Evolutionary conservation across 2,329 filamentous ascomycete species (phyloP).

Genomic region (Colletotrichum sp.): DNA sequence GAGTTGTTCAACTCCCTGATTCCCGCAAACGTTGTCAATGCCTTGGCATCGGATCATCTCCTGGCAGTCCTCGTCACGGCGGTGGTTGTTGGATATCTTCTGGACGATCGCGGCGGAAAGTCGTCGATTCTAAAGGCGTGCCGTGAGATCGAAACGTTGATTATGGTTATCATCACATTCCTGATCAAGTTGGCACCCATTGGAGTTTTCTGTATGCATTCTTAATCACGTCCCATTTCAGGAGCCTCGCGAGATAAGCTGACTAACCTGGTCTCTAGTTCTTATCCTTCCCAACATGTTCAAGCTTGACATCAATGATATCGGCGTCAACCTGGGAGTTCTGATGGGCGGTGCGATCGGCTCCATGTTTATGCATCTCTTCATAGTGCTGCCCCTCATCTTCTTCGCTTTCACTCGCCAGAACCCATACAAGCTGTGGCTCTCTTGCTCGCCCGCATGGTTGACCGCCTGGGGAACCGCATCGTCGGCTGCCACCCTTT

Average conservation of each 20-base stretch:
- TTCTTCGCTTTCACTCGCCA: slow-evolving; percentile 44
- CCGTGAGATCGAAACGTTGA: slow-evolving; percentile 52
- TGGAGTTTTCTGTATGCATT: slow-evolving; percentile 49
- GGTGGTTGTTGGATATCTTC: slow-evolving; percentile 51
- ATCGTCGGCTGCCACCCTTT: slow-evolving; percentile 56
- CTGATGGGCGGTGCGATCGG: slow-evolving; percentile 52
- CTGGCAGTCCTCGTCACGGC: slow-evolving; percentile 52
- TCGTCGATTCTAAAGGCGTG: slow-evolving; percentile 46
- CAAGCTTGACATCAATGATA: slow-evolving; percentile 50
- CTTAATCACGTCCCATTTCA: too few relatives aligned
- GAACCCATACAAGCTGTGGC: slow-evolving; percentile 54
- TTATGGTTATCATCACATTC: slow-evolving; percentile 50
- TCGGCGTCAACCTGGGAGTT: slow-evolving; percentile 54
- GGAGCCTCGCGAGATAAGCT: too few relatives aligned
- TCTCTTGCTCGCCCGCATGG: slow-evolving; percentile 55
- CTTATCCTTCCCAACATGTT: slow-evolving; percentile 55
- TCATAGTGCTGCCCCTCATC: slow-evolving; percentile 49
- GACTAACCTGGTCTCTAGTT: slow-evolving; percentile 22
- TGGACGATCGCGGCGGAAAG: slow-evolving; percentile 39
- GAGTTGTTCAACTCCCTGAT: slow-evolving; percentile 55
- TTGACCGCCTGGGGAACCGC: slow-evolving; percentile 60
- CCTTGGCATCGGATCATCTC: slow-evolving; percentile 50
- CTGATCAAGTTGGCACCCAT: slow-evolving; percentile 55
- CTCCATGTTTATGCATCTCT: slow-evolving; percentile 52
- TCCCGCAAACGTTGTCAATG: slow-evolving; percentile 51